Base-by-base conservation (phyloP, 1,284 basidiomycete genomes). In the Moniliella sp. region DNA sequence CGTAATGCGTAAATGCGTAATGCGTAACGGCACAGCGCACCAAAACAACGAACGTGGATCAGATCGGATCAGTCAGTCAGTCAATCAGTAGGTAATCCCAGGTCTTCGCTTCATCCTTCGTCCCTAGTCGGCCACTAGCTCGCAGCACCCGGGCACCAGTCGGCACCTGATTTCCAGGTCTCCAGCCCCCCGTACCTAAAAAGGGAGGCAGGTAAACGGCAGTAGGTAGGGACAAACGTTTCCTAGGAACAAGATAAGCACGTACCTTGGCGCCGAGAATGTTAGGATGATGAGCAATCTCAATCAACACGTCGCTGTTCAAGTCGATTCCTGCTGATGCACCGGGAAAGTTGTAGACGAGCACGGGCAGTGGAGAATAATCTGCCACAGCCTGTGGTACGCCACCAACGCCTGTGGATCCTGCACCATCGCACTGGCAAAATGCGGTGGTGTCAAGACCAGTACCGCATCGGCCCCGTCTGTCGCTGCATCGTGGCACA, bases 381-480 rank as follows among this genome's bases (percentile, higher is more conserved):
- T 23, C 21, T 23, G 21, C 21, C 21, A 23, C 72, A 44, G 80
- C 76, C 19, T 65, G 65, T 72, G 88, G 64, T 75, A 84, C 4
- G 69, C 68, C 62, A 76, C 78, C 47, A 86, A 66, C 0, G 81
- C 79, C 12, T 66, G 40, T 17, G 57, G 45, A 51, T 66, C 63
- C 45, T 65, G 68, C 27, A 66, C 65, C 44, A 83, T 65, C 4
- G 69, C 75, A 4, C 78, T 77, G 15, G 78, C 73, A 53, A 75
- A 88, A 65, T 84, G 86, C 29, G 80, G 81, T 46, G 77, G 76
- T 4, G 62, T 50, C 48, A 86, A 84, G 46, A 82, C 78, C 39
- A 86, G 82, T 16, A 67, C 71, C 42, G 74, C 75, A 61, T 86
- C 80, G 8, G 81, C 81, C 15, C 81, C 79, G 18, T 78, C 76